A percentile compares a stretch with the other conserved stretches of the same genome.
phyloP scores from a whole-genome alignment of 2,329 filamentous ascomycete species.

The Ramularia endophylla region DNA sequence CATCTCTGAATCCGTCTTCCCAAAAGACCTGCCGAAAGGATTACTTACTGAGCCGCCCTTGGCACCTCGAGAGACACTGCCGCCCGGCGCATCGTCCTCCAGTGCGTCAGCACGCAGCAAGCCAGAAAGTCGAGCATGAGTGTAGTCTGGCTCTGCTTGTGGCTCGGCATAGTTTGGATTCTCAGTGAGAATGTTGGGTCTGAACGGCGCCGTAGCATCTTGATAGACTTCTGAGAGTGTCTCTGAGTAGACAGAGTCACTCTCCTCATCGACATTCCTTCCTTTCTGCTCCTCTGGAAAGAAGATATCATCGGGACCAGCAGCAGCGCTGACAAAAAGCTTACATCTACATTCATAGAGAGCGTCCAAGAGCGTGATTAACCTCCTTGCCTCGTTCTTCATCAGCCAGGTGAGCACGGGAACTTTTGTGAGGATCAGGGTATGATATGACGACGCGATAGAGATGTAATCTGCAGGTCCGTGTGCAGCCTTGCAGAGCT shows the following conservation, averaged over 20 bases:
- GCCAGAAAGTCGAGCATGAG: constrained; percentile 31
- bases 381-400: constrained; percentile 74
- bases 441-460: constrained; percentile 73
- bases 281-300: constrained; percentile 54
- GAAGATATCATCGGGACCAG: constrained; percentile 67
- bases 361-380: constrained; percentile 69
- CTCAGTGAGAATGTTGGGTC: constrained; percentile 70
- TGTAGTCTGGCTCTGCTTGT: constrained; percentile 30
- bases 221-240: constrained; percentile 70
- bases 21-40: constrained; percentile 28
- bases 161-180: constrained; percentile 32
- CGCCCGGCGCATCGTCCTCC: constrained; percentile 43
- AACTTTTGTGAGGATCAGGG: constrained; percentile 65
- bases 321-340: constrained; percentile 61
- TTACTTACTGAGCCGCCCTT: constrained; percentile 28
- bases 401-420: constrained; percentile 60
- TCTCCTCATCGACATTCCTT: constrained; percentile 14
- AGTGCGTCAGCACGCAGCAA: constrained; percentile 40
- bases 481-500: constrained; percentile 59
- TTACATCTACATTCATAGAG: constrained; percentile 78
- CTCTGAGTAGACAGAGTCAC: constrained; percentile 57
- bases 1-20: constrained; percentile 28
- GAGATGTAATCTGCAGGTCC: constrained; percentile 80
- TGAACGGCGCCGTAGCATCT: constrained; percentile 68
- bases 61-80: constrained; percentile 13